Evolutionary conservation across 2,329 filamentous ascomycete genomes (phyloP), one percentile per base, ranked within the genome.

Genomic region (Chaetomium sp.): DNA sequence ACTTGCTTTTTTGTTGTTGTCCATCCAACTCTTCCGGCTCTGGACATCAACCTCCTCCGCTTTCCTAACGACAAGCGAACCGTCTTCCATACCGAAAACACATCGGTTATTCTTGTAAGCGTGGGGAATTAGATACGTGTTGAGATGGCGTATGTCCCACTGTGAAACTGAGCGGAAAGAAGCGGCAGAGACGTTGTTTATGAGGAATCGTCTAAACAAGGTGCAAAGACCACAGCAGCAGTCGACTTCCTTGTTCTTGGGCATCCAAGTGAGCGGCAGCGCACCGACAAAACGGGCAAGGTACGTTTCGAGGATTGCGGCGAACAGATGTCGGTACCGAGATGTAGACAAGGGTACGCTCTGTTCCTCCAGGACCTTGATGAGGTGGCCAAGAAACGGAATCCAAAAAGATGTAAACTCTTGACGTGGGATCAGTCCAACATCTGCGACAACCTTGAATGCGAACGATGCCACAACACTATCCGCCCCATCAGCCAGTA

Each of bases 371-470:
- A 68, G 62, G 12, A 63, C 35, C 3, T 33, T 50, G 7, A 63
- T n/a, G 7, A 70, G 60, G 3, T 60, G 45, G 1, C 42, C 19
- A 4, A 68, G 60, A 42, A 69, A 68, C 7, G 65, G 67, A 3
- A 69, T 42, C 66, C 68, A 70, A 2, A 69, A 53, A n/a, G 53
- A 31, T 1, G 33, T 3, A 49, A 70, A 67, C 9, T 65, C 50
- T 9, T 12, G 31, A 2, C 42, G 49, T n/a, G 35, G 25, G 25
- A 70, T 68, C 16, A 62, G 33, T 12, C 23, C 57, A 10, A 49
- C 64, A n/a, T 56, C 51, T 16, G 29, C 56, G 10, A 57, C 63
- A 19, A 69, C 38, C 47, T 65, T 67, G 51, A 65, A 31, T 6
- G 56, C 53, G 2, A 68, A 47, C 6, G 35, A 51, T 49, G 59